Evolutionary conservation across 495 filamentous ascomycete species (phyloP).

Genomic region (Penicillium lagena): DNA sequence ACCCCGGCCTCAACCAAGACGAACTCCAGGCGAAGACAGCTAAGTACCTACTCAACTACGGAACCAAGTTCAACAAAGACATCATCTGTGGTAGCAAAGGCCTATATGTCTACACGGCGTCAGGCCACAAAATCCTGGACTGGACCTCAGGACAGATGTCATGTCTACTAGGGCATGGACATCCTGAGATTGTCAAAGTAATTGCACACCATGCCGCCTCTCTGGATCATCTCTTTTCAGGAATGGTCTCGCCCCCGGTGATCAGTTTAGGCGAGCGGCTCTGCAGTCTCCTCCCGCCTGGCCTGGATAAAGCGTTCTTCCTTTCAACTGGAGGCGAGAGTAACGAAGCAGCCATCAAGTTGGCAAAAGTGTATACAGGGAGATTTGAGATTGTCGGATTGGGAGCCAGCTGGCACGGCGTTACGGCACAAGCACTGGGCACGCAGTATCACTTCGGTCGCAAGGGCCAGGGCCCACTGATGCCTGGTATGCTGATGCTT

Average conservation of each 20-base stretch:
- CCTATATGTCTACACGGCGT: slow-evolving; percentile 14
- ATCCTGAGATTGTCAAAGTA: slow-evolving; percentile 42
- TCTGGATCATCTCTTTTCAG: slow-evolving; percentile 44
- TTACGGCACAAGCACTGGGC: slow-evolving; percentile 29
- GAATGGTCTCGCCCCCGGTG: slow-evolving; percentile 44
- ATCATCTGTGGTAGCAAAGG: slow-evolving; percentile 17
- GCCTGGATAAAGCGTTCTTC: slow-evolving; percentile 44
- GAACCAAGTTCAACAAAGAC: slow-evolving; percentile 9
- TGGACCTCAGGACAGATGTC: slow-evolving; percentile 48
- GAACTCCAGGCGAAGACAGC: slow-evolving; percentile 1
- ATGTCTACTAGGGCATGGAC: slow-evolving; percentile 42
- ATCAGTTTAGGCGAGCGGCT: slow-evolving; percentile 33
- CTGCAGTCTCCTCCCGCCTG: slow-evolving; percentile 27
- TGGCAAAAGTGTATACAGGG: slow-evolving; percentile 48
- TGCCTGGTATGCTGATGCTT: slow-evolving; percentile 36
- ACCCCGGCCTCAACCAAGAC: background rate
- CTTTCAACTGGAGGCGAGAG: slow-evolving; percentile 42
- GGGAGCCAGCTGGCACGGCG: slow-evolving; percentile 41
- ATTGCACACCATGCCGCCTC: slow-evolving; percentile 30
- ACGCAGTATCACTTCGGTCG: slow-evolving; percentile 38
- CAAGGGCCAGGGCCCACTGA: slow-evolving; percentile 23
- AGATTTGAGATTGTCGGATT: slow-evolving; percentile 48
- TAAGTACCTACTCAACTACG: slow-evolving; percentile 6
- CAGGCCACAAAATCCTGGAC: slow-evolving; percentile 32
- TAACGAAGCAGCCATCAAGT: slow-evolving; percentile 43